These are phyloP conservation scores for Ophiostoma triangulosporum DNA, from an alignment of 2,329 filamentous ascomycete genomes.

Conservation along the genomic window DNA sequence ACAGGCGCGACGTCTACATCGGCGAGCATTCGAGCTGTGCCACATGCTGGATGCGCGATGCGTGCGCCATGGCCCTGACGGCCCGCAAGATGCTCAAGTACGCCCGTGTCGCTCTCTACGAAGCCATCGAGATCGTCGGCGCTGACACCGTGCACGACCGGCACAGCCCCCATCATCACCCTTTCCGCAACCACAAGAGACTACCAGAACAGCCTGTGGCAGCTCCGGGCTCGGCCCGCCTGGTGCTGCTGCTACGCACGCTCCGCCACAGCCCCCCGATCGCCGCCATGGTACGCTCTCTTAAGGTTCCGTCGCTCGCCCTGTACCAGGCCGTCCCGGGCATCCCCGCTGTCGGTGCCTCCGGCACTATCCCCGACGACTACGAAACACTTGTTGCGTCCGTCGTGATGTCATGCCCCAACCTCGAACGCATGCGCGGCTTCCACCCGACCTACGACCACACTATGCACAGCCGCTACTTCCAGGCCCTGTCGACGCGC, in stretches of 20 bases:
- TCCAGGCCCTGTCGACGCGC: slow-evolving; percentile 46
- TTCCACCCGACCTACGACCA: slow-evolving; percentile 41
- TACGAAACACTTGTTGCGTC: slow-evolving; percentile 47
- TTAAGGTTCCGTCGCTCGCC: slow-evolving; percentile 40
- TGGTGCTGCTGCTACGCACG: slow-evolving; percentile 44
- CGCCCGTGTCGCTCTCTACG: slow-evolving; percentile 40
- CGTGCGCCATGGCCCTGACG: slow-evolving; percentile 35
- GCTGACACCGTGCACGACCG: slow-evolving; percentile 35
- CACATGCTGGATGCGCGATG: slow-evolving; percentile 52
- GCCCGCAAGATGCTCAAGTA: slow-evolving; percentile 39
- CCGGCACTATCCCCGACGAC: slow-evolving; percentile 26
- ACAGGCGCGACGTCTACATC: slow-evolving; percentile 24
- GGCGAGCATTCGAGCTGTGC: slow-evolving; percentile 37
- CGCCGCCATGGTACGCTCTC: slow-evolving; percentile 39
- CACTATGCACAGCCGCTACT: slow-evolving; percentile 36
- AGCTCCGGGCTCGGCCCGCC: slow-evolving; percentile 37
- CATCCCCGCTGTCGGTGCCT: background rate
- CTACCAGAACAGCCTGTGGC: slow-evolving; percentile 23
- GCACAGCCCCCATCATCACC: slow-evolving; percentile 36
- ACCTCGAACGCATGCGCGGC: slow-evolving; percentile 45
- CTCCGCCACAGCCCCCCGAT: slow-evolving; percentile 39
- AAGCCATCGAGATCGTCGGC: slow-evolving; percentile 44
- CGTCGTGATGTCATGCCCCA: slow-evolving; percentile 51
- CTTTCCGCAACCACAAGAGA: slow-evolving; percentile 46
- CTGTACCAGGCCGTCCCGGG: slow-evolving; percentile 12